Evolutionary conservation across 139 green algal species (phyloP).

Genomic region (Chlorella sp.): DNA sequence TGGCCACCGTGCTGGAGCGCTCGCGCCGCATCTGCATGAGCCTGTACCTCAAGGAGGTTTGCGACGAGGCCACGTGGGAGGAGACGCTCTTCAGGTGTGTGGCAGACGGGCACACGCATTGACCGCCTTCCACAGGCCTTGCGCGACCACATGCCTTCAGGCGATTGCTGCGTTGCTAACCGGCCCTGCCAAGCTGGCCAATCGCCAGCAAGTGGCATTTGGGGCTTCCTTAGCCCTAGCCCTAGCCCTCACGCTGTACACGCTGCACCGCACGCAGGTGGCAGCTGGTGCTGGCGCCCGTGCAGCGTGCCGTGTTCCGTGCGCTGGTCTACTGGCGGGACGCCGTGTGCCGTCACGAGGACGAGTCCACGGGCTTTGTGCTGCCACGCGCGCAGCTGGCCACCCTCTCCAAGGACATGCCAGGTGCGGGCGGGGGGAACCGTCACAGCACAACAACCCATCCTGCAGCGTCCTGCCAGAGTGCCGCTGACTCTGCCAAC

Average conservation of each 20-base stretch:
- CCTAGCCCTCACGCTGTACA: no score
- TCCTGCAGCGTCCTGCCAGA: no score
- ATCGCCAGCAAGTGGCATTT: no score
- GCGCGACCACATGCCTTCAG: no score
- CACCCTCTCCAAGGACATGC: slow-evolving; percentile 46
- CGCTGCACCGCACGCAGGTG: no score
- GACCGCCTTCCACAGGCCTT: neutral
- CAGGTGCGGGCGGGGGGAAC: slow-evolving; percentile 22
- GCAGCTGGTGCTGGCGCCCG: slow-evolving; percentile 21
- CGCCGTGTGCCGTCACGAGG: slow-evolving; percentile 44
- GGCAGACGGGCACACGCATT: neutral
- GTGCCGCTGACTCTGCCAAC: no score
- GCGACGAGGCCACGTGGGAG: neutral
- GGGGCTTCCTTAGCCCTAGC: no score
- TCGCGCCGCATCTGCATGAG: slow-evolving; percentile 64
- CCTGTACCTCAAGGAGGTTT: slow-evolving; percentile 68
- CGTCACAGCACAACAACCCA: no score
- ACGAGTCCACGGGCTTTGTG: slow-evolving; percentile 85
- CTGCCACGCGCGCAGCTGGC: slow-evolving; percentile 69
- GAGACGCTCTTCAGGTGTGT: neutral
- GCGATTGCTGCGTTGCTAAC: no score
- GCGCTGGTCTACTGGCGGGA: slow-evolving; percentile 74
- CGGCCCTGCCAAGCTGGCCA: no score
- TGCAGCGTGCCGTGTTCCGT: slow-evolving; percentile 56
- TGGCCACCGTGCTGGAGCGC: slow-evolving; percentile 69